Percentiles rank a stretch among this genome's conserved stretches.
Conservation (phyloP, 2,329 filamentous ascomycete genomes). For the Aureobasidium sp. region DNA sequence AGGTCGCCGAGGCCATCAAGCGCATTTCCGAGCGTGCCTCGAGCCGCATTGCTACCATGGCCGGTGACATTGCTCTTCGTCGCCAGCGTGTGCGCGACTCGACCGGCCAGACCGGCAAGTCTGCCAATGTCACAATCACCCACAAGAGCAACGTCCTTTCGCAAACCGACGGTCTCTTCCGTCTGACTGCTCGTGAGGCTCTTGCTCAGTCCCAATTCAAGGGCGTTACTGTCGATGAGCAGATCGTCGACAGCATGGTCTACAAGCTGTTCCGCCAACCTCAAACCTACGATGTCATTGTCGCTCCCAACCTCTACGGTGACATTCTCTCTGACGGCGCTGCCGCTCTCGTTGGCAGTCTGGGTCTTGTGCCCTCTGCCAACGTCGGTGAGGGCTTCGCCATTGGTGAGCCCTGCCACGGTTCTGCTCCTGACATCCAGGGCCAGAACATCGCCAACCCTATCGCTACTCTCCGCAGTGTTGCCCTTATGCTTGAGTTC, state of each 20-base stretch:
- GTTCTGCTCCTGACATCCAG: conserved; percentile 91
- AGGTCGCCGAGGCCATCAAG: conserved; percentile 96
- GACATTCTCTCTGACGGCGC: conserved; percentile 95
- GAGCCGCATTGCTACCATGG: conserved; percentile 82
- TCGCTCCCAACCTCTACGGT: conserved; percentile 94
- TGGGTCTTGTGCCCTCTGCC: conserved; percentile 88
- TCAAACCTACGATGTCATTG: conserved; percentile 91
- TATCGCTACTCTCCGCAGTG: conserved; percentile 85
- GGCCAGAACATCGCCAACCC: conserved; percentile 91
- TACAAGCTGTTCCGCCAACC: conserved; percentile 99
- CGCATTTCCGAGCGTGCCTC: conserved; percentile 84
- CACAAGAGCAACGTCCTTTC: conserved; percentile 98
- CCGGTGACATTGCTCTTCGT: conserved; percentile 85
- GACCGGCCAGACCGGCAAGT: conserved; percentile 52
- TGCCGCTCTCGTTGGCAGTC: conserved; percentile 82
- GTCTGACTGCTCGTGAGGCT: conserved; percentile 66
- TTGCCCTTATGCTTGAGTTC: conserved; percentile 95
- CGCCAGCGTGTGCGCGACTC: conserved; percentile 70
- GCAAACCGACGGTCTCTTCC: conserved; percentile 94
- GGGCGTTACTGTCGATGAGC: conserved; percentile 72
- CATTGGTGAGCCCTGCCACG: conserved; percentile 97
- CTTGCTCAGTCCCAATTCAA: conserved; percentile 61
- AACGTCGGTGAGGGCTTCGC: conserved; percentile 93
- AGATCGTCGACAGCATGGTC: conserved; percentile 98
- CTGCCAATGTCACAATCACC: conserved; percentile 84